Conservation (phyloP, 169 alveolate species). For the Cryptosporidium viatorum region DNA sequence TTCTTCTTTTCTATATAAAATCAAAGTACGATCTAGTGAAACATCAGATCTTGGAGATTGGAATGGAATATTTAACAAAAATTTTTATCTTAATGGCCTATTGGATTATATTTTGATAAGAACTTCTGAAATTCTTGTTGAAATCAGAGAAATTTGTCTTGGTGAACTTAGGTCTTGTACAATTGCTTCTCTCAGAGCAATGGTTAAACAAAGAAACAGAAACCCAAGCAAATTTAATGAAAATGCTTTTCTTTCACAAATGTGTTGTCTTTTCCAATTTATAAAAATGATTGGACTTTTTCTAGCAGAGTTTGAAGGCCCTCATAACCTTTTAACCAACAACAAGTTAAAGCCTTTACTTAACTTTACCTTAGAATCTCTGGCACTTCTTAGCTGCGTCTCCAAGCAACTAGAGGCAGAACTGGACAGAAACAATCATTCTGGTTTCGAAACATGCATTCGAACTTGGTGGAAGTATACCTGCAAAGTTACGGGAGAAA, state of each 20-base stretch:
- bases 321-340: conserved; percentile 28
- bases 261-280: conserved; percentile 17
- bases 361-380: conserved; percentile 48
- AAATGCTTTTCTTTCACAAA: conserved; percentile 8
- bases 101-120: conserved; percentile 3
- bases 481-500: conserved; percentile 11
- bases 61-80: conserved; percentile 6
- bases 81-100: conserved; percentile 7
- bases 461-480: conserved; percentile 54
- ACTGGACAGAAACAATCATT: neutral
- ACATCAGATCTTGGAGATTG: conserved; percentile 13
- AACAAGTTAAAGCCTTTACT: conserved; percentile 37
- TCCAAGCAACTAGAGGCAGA: conserved; percentile 41
- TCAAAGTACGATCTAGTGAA: conserved; percentile 3
- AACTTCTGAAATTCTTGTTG: conserved; percentile 16
- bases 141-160: conserved; percentile 56
- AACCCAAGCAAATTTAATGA: neutral
- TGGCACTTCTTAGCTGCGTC: conserved; percentile 43
- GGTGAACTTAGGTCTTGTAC: conserved; percentile 61
- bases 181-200: conserved; percentile 43
- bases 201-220: neutral
- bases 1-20: conserved; percentile 18
- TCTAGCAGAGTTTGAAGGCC: conserved; percentile 43
- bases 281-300: conserved; percentile 29
- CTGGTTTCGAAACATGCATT: conserved; percentile 23